A percentile compares a stretch with the other conserved stretches of the same genome.
phyloP scores from a whole-genome alignment of 2,329 filamentous ascomycete genomes.

The Colletotrichum viniferum region DNA sequence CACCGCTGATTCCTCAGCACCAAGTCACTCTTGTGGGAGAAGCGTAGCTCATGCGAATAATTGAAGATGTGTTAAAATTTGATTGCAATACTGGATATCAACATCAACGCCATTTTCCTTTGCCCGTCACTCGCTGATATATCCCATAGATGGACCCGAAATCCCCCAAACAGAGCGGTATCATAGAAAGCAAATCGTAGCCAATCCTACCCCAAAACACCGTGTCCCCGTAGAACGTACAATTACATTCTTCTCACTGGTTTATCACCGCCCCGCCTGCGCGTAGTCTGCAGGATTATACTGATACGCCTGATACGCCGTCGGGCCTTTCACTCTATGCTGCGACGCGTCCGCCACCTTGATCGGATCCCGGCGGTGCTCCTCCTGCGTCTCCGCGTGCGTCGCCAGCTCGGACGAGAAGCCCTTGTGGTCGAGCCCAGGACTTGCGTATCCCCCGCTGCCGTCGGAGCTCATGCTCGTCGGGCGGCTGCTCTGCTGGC shows the following conservation, averaged over 20 bases:
- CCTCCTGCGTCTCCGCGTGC: slow-evolving; percentile 52
- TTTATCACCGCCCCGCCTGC: neutral
- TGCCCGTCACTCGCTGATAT: neutral
- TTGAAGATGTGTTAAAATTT: neutral
- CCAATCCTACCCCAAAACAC: neutral
- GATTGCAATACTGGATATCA: neutral
- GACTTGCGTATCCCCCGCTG: slow-evolving; percentile 39
- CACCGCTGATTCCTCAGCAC: neutral
- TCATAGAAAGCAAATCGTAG: neutral
- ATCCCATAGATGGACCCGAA: neutral
- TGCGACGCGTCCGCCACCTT: slow-evolving; percentile 2
- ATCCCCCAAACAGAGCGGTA: neutral
- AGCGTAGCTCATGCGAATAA: rapidly evolving
- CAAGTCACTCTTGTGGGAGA: too few species aligned
- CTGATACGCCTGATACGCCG: slow-evolving; percentile 25
- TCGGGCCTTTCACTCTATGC: slow-evolving; percentile 9
- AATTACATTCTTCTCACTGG: neutral
- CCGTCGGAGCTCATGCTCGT: slow-evolving; percentile 36
- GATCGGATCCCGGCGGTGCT: slow-evolving; percentile 32
- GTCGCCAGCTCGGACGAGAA: slow-evolving; percentile 50
- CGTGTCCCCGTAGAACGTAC: neutral
- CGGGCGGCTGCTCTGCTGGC: slow-evolving; percentile 35
- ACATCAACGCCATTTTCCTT: neutral
- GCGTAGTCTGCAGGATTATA: slow-evolving; percentile 48
- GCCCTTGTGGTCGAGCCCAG: slow-evolving; percentile 42